Evolutionary conservation across 2,329 filamentous ascomycete species (phyloP).

Genomic region (Botryosphaeria dothidea): DNA sequence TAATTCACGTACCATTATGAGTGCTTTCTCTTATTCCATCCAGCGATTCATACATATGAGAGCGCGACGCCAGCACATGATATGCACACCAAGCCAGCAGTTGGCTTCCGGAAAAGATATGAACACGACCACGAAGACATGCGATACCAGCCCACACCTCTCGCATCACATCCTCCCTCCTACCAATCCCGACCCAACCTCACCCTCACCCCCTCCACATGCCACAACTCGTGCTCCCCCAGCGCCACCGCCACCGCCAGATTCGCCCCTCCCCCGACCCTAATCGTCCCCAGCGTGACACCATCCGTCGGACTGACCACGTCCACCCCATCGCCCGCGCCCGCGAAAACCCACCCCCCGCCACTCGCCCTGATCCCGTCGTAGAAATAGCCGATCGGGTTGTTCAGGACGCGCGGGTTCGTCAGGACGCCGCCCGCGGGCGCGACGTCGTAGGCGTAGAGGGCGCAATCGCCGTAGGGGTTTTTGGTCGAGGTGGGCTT

Average conservation of each 20-base stretch:
- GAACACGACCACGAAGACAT: too few relatives aligned
- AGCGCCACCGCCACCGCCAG: slow-evolving; percentile 21
- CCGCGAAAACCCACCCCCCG: slow-evolving; percentile 22
- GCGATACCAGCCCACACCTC: too few relatives aligned
- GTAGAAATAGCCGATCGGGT: slow-evolving; percentile 22
- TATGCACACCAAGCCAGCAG: too few relatives aligned
- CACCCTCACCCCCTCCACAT: slow-evolving; percentile 18
- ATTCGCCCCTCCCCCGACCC: slow-evolving; percentile 23
- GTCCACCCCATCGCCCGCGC: slow-evolving; percentile 23
- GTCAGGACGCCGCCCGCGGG: slow-evolving; percentile 8
- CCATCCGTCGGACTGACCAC: slow-evolving; percentile 22
- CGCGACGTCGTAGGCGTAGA: slow-evolving; percentile 20
- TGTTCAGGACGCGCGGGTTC: slow-evolving; percentile 22
- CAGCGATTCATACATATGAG: too few relatives aligned
- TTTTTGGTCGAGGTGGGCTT: slow-evolving; percentile 6
- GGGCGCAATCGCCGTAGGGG: slow-evolving; percentile 19
- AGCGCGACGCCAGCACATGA: too few relatives aligned
- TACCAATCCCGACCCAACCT: not conserved
- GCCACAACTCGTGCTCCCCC: slow-evolving; percentile 22
- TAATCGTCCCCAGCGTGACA: slow-evolving; percentile 21
- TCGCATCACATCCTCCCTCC: not conserved
- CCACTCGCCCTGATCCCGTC: slow-evolving; percentile 20
- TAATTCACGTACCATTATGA: too few relatives aligned
- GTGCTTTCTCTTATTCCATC: too few relatives aligned
- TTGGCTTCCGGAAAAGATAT: too few relatives aligned